These are phyloP conservation scores for Lycium ferocissimum DNA, from an alignment of 257 asterid genomes.

Conservation along the genomic window DNA sequence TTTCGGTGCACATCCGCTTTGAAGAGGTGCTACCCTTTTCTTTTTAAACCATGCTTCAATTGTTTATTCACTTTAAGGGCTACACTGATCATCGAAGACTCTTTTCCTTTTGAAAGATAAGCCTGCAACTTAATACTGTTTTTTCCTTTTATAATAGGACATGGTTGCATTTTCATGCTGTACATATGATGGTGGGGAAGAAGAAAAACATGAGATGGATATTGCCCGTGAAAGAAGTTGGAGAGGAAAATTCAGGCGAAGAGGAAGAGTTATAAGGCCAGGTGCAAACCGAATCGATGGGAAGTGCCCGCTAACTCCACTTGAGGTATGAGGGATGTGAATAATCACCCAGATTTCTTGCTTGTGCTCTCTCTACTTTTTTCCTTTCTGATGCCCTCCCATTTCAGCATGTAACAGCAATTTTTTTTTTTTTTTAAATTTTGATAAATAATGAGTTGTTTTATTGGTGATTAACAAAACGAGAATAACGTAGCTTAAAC, in stretches of 20 bases:
- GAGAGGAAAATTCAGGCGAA: slow-evolving; percentile 93
- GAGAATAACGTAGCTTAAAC: background rate
- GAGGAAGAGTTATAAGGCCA: slow-evolving; percentile 92
- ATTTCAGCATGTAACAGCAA: background rate
- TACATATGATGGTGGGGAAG: slow-evolving; percentile 93
- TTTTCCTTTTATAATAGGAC: slow-evolving; percentile 60
- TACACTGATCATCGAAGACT: slow-evolving; percentile 5
- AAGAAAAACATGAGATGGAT: slow-evolving; percentile 95
- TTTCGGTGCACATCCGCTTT: slow-evolving; percentile 93
- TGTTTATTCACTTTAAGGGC: slow-evolving; percentile 10
- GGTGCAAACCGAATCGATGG: slow-evolving; percentile 97
- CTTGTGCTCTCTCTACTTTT: background rate
- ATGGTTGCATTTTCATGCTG: slow-evolving; percentile 99
- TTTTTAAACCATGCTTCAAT: background rate
- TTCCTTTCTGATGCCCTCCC: slow-evolving; percentile 14
- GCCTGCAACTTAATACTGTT: slow-evolving; percentile 2
- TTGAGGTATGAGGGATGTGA: slow-evolving; percentile 65
- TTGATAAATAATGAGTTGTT: background rate
- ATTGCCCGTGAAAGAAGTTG: slow-evolving; percentile 97
- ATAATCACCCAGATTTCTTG: slow-evolving; percentile 3
- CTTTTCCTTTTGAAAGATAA: slow-evolving; percentile 7
- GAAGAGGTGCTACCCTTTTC: slow-evolving; percentile 74
- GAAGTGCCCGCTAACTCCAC: slow-evolving; percentile 94
- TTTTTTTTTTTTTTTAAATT: background rate
- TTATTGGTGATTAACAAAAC: background rate